Percentiles rank a stretch among this genome's conserved stretches.
phyloP scores from a whole-genome alignment of 257 asterid genomes.

The Jasminum sambac region DNA sequence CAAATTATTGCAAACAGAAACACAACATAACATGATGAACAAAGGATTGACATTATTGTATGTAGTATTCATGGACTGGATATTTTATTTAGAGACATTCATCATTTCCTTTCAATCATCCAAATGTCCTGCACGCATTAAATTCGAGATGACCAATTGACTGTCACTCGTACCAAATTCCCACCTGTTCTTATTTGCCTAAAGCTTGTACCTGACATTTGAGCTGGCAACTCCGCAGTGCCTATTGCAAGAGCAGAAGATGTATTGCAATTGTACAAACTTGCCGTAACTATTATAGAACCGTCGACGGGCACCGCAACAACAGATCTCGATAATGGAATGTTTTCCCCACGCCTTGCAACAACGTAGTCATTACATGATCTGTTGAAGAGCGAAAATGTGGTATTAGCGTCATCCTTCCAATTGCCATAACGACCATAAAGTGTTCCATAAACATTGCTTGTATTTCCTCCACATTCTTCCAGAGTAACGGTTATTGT shows the following conservation, averaged over 20 bases:
- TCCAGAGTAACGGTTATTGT: neutral
- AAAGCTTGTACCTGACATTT: neutral
- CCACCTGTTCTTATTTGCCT: neutral
- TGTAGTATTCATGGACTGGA: too few species aligned
- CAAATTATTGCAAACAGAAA: too few species aligned
- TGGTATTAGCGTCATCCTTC: neutral
- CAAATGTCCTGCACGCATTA: neutral
- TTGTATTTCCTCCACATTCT: neutral
- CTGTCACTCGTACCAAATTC: neutral
- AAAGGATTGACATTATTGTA: too few species aligned
- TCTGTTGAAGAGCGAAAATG: neutral
- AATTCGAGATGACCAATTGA: neutral
- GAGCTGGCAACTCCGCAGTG: neutral
- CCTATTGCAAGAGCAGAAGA: neutral
- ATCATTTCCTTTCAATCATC: too few species aligned
- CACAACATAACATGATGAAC: too few species aligned
- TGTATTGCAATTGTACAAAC: neutral
- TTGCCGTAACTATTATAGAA: neutral
- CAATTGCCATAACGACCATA: neutral
- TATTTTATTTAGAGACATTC: too few species aligned
- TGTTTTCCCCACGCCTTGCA: neutral
- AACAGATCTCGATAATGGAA: slow-evolving; percentile 2
- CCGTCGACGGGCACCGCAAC: neutral
- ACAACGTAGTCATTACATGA: neutral
- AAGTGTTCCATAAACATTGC: slow-evolving; percentile 3